A percentile compares a stretch with the other conserved stretches of the same genome.
Evolutionary conservation across 1,284 basidiomycete species (phyloP).

Genomic region (Kwoniella shivajii): DNA sequence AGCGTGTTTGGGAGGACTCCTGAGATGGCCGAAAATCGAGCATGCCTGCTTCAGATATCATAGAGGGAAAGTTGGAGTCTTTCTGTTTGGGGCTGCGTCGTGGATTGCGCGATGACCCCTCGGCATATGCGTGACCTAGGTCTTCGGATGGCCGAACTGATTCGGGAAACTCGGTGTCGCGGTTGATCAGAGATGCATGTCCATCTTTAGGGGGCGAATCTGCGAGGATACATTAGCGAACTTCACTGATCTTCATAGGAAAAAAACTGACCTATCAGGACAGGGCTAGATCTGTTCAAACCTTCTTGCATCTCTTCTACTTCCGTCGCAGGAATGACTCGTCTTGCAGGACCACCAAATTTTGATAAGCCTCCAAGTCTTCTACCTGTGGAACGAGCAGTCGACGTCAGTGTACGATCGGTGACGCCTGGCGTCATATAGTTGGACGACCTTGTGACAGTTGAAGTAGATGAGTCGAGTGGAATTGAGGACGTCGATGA

Average conservation of each 20-base stretch:
- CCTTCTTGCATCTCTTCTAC: conserved; percentile 25
- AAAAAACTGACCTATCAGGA: conserved; percentile 23
- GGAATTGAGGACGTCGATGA: conserved; percentile 3
- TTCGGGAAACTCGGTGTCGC: too few species aligned
- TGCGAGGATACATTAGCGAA: not conserved
- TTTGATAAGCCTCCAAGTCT: conserved; percentile 39
- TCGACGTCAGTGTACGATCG: conserved; percentile 28
- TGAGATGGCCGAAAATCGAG: not conserved
- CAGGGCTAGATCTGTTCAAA: conserved; percentile 12
- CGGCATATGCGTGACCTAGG: too few species aligned
- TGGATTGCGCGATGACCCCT: too few species aligned
- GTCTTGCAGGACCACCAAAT: conserved; percentile 48
- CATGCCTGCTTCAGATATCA: not conserved
- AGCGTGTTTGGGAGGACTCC: not conserved
- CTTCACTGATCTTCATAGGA: not conserved
- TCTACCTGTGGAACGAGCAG: conserved; percentile 34
- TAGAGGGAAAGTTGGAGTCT: too few species aligned
- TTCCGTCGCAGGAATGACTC: conserved; percentile 29
- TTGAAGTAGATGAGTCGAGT: too few species aligned
- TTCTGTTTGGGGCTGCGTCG: too few species aligned
- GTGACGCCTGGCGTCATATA: conserved; percentile 39
- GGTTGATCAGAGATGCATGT: not conserved
- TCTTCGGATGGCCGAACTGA: too few species aligned
- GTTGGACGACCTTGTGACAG: conserved; percentile 2
- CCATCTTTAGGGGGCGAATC: conserved; percentile 1